Evolutionary conservation across 331 rosid species (phyloP).

Genomic region (Rosa hybrid): DNA sequence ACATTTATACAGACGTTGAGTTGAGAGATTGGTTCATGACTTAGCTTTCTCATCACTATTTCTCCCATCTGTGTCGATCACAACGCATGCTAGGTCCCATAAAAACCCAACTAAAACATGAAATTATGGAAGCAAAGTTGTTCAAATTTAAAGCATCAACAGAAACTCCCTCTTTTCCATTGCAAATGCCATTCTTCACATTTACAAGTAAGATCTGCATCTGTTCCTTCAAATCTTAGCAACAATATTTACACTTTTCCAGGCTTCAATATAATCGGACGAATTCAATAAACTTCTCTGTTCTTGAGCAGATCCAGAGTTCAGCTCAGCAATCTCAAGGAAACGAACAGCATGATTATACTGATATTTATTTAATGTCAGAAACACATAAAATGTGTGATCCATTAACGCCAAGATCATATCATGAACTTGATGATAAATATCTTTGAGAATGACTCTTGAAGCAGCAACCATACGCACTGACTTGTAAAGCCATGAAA

Average conservation of each 20-base stretch:
- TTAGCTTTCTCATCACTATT: slow-evolving; percentile 32
- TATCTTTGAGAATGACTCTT: slow-evolving; percentile 45
- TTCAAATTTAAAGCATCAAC: slow-evolving; percentile 40
- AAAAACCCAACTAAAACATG: slow-evolving; percentile 67
- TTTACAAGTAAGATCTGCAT: slow-evolving; percentile 37
- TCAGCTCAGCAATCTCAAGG: slow-evolving; percentile 39
- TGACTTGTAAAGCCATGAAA: slow-evolving; percentile 77
- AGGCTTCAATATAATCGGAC: slow-evolving; percentile 37
- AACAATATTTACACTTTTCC: slow-evolving; percentile 48
- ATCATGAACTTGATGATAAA: slow-evolving; percentile 36
- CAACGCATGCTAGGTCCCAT: slow-evolving; percentile 60
- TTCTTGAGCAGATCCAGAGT: slow-evolving; percentile 34
- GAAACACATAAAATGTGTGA: slow-evolving; percentile 64
- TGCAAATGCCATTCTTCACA: slow-evolving; percentile 39
- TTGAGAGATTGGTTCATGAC: slow-evolving; percentile 45
- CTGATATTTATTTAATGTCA: slow-evolving; percentile 61
- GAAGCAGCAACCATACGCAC: slow-evolving; percentile 49
- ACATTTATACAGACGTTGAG: slow-evolving; percentile 49
- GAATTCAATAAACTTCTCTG: slow-evolving; percentile 45
- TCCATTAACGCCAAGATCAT: slow-evolving; percentile 68
- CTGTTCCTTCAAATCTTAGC: slow-evolving; percentile 53
- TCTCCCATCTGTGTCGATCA: slow-evolving; percentile 39
- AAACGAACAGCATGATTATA: slow-evolving; percentile 32
- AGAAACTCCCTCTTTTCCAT: slow-evolving; percentile 37
- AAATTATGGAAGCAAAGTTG: slow-evolving; percentile 55